Evolutionary conservation across 202 grass and related monocot genomes (phyloP).

Genomic region (Bolboschoenoplectus hybrid): DNA sequence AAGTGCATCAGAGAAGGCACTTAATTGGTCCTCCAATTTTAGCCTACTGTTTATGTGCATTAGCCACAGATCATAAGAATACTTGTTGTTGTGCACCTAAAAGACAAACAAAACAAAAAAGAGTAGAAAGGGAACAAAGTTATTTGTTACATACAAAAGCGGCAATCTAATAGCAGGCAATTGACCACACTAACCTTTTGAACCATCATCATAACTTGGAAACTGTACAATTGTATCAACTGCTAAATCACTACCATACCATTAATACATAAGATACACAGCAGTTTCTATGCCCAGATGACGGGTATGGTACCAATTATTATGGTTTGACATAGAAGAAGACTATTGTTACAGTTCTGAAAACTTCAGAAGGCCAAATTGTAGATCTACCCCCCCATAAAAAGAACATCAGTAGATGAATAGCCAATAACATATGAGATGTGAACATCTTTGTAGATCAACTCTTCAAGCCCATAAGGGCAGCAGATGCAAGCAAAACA

Average conservation of each 20-base stretch:
- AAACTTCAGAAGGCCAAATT: background rate
- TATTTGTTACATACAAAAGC: conserved; percentile 30
- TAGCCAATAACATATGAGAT: background rate
- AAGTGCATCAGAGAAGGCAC: conserved; percentile 82
- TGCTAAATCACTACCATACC: conserved; percentile 9
- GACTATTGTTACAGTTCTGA: background rate
- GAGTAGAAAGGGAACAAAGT: conserved; percentile 29
- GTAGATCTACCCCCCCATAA: background rate
- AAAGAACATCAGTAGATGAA: background rate
- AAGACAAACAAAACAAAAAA: conserved; percentile 62
- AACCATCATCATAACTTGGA: background rate
- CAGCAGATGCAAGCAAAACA: conserved; percentile 29
- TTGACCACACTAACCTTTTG: conserved; percentile 1
- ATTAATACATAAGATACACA: background rate
- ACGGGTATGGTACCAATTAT: conserved; percentile 3
- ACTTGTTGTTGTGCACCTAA: conserved; percentile 90
- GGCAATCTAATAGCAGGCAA: conserved; percentile 8
- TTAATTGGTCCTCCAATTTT: conserved; percentile 78
- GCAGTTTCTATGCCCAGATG: background rate
- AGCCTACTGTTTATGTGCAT: conserved; percentile 99
- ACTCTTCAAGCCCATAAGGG: conserved; percentile 16
- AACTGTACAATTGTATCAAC: conserved; percentile 1
- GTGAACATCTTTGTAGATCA: conserved; percentile 7
- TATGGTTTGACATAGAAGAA: background rate
- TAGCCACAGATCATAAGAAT: conserved; percentile 96